phyloP scores from a whole-genome alignment of 148 eudicot species.

The Amaranthus cruentus region DNA sequence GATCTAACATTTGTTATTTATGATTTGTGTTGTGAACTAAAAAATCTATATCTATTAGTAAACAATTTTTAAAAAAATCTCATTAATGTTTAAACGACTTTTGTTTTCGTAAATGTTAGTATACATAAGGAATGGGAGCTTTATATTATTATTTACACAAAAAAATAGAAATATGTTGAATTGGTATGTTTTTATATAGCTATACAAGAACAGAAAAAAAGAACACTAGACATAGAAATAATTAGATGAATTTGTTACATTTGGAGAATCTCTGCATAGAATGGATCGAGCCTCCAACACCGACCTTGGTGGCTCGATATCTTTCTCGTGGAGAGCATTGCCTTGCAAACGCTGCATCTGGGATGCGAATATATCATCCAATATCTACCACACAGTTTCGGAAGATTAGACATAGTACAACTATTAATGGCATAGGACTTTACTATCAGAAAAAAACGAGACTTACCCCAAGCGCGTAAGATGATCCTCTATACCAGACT shows the following conservation, averaged over 20 bases:
- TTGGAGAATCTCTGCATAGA: constrained; percentile 61
- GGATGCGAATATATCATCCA: constrained; percentile 83
- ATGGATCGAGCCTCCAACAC: constrained; percentile 81
- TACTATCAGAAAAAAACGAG: neutral
- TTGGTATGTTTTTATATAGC: neutral
- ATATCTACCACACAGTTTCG: constrained; percentile 35
- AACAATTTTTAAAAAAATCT: too few species aligned
- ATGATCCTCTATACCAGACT: constrained; percentile 82
- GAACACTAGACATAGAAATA: constrained; percentile 42
- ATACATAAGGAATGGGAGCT: too few species aligned
- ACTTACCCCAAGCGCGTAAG: constrained; percentile 87
- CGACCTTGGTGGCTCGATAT: constrained; percentile 74
- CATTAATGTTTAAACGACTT: too few species aligned
- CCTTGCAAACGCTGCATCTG: constrained; percentile 88
- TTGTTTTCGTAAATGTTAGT: too few species aligned
- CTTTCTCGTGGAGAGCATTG: constrained; percentile 72
- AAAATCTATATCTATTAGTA: too few species aligned
- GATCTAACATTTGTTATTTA: too few species aligned
- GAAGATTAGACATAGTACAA: neutral
- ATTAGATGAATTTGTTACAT: constrained; percentile 45
- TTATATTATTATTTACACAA: too few species aligned
- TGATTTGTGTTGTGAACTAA: too few species aligned
- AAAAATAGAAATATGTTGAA: too few species aligned
- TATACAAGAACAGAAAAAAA: neutral
- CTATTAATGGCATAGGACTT: neutral